Conservation (phyloP, 208 protist genomes). For the Wallacemonas collosoma region DNA sequence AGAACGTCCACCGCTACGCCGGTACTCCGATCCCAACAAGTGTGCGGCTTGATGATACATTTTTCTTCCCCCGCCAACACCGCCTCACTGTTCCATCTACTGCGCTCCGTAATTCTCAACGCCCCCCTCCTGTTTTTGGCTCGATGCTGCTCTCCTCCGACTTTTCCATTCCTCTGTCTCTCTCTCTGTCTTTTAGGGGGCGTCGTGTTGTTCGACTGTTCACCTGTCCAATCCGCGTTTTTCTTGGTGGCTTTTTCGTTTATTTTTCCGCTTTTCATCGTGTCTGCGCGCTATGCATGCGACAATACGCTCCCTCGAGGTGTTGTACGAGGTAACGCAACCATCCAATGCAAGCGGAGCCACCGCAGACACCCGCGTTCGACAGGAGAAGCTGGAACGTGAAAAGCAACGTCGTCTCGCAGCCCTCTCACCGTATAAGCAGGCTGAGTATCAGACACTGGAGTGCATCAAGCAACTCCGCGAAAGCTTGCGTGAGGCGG, state of each 20-base stretch:
- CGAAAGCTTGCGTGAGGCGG: constrained; percentile 23
- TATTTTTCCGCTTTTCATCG: background rate
- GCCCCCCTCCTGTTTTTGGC: no score
- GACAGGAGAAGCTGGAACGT: constrained; percentile 18
- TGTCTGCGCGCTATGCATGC: constrained; percentile 6
- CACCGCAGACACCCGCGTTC: background rate
- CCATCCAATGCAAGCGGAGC: background rate
- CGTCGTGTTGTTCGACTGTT: background rate
- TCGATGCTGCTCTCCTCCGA: no score
- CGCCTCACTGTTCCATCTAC: no score
- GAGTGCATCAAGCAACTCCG: constrained; percentile 53
- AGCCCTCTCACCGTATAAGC: constrained; percentile 49
- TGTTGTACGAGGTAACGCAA: constrained; percentile 13
- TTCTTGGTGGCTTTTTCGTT: background rate
- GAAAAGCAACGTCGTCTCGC: constrained; percentile 25
- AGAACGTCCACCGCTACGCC: no score
- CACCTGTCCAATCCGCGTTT: background rate
- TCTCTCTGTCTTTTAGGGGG: background rate
- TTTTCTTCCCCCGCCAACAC: no score
- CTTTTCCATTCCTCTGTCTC: background rate
- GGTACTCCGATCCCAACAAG: no score
- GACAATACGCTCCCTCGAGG: constrained; percentile 19
- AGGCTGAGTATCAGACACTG: constrained; percentile 50
- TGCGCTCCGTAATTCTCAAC: no score
- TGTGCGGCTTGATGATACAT: no score